These are phyloP conservation scores for Elsinoe necatrix DNA, from an alignment of 2,329 filamentous ascomycete species.

Conservation along the genomic window DNA sequence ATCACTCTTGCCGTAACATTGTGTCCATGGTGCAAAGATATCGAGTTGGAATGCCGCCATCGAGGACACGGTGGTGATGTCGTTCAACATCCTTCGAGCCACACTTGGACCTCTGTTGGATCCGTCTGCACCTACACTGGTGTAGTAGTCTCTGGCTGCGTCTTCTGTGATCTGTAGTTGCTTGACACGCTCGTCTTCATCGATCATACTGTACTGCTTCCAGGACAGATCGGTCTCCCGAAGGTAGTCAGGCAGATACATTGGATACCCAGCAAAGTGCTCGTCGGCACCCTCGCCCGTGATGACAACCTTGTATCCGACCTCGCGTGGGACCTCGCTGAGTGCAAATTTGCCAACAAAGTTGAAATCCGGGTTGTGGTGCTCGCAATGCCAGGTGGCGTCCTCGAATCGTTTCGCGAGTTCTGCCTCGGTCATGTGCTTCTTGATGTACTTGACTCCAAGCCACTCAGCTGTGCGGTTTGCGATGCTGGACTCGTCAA, in stretches of 20 bases:
- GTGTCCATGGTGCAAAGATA: constrained; percentile 32
- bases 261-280: constrained; percentile 46
- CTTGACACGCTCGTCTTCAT: constrained; percentile 20
- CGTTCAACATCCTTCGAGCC: constrained; percentile 33
- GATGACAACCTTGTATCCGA: constrained; percentile 47
- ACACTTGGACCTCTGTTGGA: constrained; percentile 24
- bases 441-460: constrained; percentile 38
- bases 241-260: constrained; percentile 41
- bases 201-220: constrained; percentile 21
- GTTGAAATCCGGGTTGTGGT: constrained; percentile 44
- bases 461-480: constrained; percentile 42
- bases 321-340: constrained; percentile 37
- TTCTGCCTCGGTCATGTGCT: constrained; percentile 37
- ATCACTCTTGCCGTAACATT: constrained; percentile 25
- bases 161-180: constrained; percentile 23
- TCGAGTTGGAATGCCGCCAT: constrained; percentile 31
- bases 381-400: constrained; percentile 39
- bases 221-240: constrained; percentile 39
- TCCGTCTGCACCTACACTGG: constrained; percentile 25
- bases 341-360: constrained; percentile 46
- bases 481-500: constrained; percentile 45
- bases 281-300: constrained; percentile 43
- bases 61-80: constrained; percentile 31
- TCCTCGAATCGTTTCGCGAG: constrained; percentile 39
- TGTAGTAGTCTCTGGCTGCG: constrained; percentile 24